Percentiles rank a stretch among this genome's conserved stretches.
Conservation (phyloP, 148 eudicot species). For the Camellia granthamiana region DNA sequence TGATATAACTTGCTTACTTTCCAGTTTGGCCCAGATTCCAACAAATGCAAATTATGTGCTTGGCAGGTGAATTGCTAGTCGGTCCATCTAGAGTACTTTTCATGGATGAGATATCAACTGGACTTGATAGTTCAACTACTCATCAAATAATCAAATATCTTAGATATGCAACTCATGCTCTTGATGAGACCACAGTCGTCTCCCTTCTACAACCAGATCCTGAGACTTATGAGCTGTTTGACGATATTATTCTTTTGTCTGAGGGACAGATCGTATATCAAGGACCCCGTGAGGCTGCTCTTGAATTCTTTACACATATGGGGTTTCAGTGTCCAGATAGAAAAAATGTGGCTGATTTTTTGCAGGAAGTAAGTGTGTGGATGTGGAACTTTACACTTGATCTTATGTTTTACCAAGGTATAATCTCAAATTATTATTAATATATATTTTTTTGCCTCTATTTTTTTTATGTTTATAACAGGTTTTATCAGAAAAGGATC, state of each 20-base stretch:
- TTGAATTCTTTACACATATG: slow-evolving; percentile 71
- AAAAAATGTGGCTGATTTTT: slow-evolving; percentile 86
- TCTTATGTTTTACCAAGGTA: background rate
- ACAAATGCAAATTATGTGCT: background rate
- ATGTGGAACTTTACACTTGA: background rate
- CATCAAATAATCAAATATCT: slow-evolving; percentile 79
- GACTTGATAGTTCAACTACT: slow-evolving; percentile 93
- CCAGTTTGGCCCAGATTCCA: background rate
- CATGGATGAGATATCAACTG: slow-evolving; percentile 96
- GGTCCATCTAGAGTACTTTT: slow-evolving; percentile 79
- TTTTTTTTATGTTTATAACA: slow-evolving; percentile 19
- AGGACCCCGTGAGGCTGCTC: slow-evolving; percentile 74
- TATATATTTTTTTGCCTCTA: background rate
- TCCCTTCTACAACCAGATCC: slow-evolving; percentile 97
- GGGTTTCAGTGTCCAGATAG: slow-evolving; percentile 87
- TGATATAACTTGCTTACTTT: background rate
- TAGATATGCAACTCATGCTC: slow-evolving; percentile 64
- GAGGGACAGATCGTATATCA: slow-evolving; percentile 98
- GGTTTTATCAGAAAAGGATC: slow-evolving; percentile 91
- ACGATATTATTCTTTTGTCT: slow-evolving; percentile 73
- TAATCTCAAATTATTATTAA: background rate
- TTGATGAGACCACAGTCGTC: slow-evolving; percentile 69
- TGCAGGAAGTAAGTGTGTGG: slow-evolving; percentile 68
- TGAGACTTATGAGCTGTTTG: slow-evolving; percentile 81
- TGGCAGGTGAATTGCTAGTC: slow-evolving; percentile 81